These are phyloP conservation scores for Triticum timopheevii DNA, from an alignment of 176 grass and related monocot genomes.

Conservation along the genomic window DNA sequence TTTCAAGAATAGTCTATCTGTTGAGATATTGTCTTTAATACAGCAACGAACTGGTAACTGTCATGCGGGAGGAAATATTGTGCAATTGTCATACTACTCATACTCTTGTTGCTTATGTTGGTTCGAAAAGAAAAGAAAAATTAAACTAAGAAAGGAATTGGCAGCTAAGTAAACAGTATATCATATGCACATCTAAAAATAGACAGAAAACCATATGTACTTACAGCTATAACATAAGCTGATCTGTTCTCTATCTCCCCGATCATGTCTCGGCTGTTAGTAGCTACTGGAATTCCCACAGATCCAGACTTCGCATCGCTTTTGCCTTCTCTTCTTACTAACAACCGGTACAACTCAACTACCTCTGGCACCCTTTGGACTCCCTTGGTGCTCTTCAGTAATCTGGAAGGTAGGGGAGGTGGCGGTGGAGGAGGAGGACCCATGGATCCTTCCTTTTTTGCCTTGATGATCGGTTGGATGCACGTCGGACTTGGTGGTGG, in stretches of 20 bases:
- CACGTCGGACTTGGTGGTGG: conserved; percentile 61
- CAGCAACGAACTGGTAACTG: neutral
- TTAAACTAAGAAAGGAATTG: conserved; percentile 1
- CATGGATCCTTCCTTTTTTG: conserved; percentile 46
- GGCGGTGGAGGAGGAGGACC: conserved; percentile 60
- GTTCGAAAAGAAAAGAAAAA: neutral
- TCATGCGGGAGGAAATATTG: neutral
- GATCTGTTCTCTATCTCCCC: conserved; percentile 98
- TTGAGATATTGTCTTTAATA: conserved; percentile 13
- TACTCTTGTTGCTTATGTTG: neutral
- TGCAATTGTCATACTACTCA: neutral
- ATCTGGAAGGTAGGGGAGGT: conserved; percentile 56
- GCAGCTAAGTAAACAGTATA: neutral
- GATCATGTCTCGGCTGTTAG: conserved; percentile 82
- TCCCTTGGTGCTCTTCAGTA: conserved; percentile 49
- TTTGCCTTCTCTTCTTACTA: conserved; percentile 85
- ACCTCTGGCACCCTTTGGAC: conserved; percentile 86
- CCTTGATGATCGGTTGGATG: conserved; percentile 22
- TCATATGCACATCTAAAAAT: neutral
- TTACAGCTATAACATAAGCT: conserved; percentile 92
- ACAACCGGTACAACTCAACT: conserved; percentile 71
- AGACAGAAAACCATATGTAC: conserved; percentile 14
- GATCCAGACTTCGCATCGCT: conserved; percentile 59
- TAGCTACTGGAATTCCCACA: conserved; percentile 47
- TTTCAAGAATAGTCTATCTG: conserved; percentile 22